Evolutionary conservation across 441 rosid genomes (phyloP).

Genomic region (Brassica balearica): DNA sequence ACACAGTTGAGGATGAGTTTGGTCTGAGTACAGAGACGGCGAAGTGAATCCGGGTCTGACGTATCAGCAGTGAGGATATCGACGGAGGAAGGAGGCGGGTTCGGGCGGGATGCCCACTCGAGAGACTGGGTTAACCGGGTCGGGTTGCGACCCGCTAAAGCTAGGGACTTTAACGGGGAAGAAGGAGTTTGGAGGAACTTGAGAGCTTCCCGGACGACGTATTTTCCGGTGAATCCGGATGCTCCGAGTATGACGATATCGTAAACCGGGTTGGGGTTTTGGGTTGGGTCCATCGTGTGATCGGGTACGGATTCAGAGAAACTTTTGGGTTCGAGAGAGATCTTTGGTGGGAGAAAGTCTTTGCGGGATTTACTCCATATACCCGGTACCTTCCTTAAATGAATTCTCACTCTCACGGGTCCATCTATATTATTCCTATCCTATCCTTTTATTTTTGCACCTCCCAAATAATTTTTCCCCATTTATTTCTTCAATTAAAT

Average conservation of each 20-base stretch:
- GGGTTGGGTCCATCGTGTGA: constrained; percentile 42
- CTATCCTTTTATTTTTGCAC: neutral
- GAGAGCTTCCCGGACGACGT: constrained; percentile 83
- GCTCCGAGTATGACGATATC: constrained; percentile 84
- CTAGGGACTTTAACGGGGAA: constrained; percentile 71
- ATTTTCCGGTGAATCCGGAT: constrained; percentile 90
- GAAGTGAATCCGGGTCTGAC: constrained; percentile 71
- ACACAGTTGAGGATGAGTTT: constrained; percentile 84
- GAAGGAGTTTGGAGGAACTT: constrained; percentile 71
- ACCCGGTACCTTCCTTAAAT: too few relatives aligned
- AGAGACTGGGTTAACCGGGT: constrained; percentile 64
- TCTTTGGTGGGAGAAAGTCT: neutral
- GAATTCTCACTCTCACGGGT: neutral
- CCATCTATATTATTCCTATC: neutral
- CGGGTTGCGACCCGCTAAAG: constrained; percentile 83
- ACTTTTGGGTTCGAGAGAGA: constrained; percentile 1
- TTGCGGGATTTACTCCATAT: neutral
- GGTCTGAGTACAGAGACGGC: constrained; percentile 65
- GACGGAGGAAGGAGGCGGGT: constrained; percentile 56
- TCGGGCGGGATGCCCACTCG: constrained; percentile 77
- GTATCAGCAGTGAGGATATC: constrained; percentile 76
- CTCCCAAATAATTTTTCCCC: neutral
- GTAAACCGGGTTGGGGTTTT: constrained; percentile 41
- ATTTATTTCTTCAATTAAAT: neutral
- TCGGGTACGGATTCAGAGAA: constrained; percentile 26